Evolutionary conservation across 306 rosid genomes (phyloP).

Genomic region (Rubus idaeus): DNA sequence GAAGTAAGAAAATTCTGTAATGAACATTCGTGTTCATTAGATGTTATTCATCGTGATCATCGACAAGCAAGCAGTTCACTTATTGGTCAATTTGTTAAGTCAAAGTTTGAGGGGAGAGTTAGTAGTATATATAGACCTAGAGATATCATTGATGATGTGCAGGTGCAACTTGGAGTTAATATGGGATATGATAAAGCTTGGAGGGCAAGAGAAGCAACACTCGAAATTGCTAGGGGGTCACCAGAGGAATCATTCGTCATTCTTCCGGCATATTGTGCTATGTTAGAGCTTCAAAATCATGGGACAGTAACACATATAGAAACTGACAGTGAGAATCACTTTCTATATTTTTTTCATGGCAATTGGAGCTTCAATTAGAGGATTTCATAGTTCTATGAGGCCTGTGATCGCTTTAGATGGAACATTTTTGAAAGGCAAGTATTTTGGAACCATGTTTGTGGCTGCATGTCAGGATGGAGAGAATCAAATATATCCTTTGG

Average conservation of each 20-base stretch:
- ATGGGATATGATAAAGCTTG: conserved; percentile 25
- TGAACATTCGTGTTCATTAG: conserved; percentile 17
- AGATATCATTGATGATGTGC: neutral
- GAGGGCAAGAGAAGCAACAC: conserved; percentile 9
- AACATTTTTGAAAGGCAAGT: neutral
- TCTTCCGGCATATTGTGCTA: neutral
- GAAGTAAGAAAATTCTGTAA: conserved; percentile 14
- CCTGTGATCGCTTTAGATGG: neutral
- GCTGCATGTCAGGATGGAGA: neutral
- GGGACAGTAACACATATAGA: neutral
- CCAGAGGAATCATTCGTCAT: neutral
- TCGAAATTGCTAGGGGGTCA: neutral
- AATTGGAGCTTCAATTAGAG: neutral
- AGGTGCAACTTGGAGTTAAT: conserved; percentile 4
- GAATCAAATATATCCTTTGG: neutral
- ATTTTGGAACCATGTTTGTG: neutral
- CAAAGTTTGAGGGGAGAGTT: conserved; percentile 11
- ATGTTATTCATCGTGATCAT: conserved; percentile 11
- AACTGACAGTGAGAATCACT: neutral
- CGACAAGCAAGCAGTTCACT: conserved; percentile 8
- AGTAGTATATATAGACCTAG: neutral
- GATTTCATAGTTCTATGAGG: neutral
- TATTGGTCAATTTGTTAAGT: conserved; percentile 20
- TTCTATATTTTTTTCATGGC: neutral
- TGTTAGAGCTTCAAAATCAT: neutral